Evolutionary conservation across 495 filamentous ascomycete genomes (phyloP).

Genomic region (Letharia columbiana): DNA sequence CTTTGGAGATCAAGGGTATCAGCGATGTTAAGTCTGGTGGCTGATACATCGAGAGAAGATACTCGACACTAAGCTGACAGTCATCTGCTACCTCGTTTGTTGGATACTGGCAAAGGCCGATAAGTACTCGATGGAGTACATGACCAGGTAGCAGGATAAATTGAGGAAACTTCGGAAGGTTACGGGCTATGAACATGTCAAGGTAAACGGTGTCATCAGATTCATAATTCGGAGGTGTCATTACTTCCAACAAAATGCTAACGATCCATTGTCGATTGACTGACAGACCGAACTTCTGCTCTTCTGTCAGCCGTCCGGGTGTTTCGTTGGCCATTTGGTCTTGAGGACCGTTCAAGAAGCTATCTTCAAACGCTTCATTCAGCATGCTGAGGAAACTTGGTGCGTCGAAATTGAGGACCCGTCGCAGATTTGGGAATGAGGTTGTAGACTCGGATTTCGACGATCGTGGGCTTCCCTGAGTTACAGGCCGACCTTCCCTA

Average conservation of each 20-base stretch:
- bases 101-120: conserved; percentile 77
- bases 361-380: conserved; percentile 95
- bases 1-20: conserved; percentile 67
- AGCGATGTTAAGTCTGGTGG: conserved; percentile 70
- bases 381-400: conserved; percentile 89
- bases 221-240: conserved; percentile 63
- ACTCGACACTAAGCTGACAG: conserved; percentile 91
- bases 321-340: conserved; percentile 48
- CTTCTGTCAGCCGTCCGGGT: conserved; percentile 45
- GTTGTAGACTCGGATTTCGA: conserved; percentile 7
- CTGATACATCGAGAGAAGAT: conserved; percentile 86
- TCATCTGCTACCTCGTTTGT: conserved; percentile 77
- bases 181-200: conserved; percentile 96
- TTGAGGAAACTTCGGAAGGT: conserved; percentile 91
- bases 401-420: conserved; percentile 79
- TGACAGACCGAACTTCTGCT: conserved; percentile 57
- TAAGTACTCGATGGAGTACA: conserved; percentile 69
- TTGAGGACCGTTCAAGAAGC: conserved; percentile 73
- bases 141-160: conserved; percentile 86
- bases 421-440: conserved; percentile 67
- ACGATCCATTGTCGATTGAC: conserved; percentile 87
- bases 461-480: conserved; percentile 12
- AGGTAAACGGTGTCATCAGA: conserved; percentile 84
- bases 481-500: conserved; percentile 35
- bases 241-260: conserved; percentile 80